Percentiles rank a stretch among this genome's conserved stretches.
Evolutionary conservation across 768 basidiomycete genomes (phyloP).

Genomic region (Hericium rajendrae): DNA sequence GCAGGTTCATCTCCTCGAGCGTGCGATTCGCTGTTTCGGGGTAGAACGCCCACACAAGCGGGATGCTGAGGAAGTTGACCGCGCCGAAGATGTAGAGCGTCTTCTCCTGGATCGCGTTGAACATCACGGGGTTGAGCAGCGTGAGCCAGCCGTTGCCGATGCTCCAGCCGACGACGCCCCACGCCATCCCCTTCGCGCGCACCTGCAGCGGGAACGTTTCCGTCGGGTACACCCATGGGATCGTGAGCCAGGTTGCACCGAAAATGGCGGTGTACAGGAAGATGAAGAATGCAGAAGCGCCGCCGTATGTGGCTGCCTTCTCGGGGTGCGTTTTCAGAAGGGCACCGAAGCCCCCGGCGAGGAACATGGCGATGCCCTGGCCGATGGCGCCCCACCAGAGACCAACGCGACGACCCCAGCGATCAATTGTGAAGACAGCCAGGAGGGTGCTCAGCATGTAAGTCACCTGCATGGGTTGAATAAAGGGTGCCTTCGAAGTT

Average conservation of each 20-base stretch:
- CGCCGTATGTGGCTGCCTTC: conserved; percentile 29
- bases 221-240: conserved; percentile 28
- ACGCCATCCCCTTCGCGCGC: conserved; percentile 37
- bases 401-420: conserved; percentile 33
- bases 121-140: conserved; percentile 36
- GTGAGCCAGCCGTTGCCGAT: conserved; percentile 35
- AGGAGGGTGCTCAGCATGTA: conserved; percentile 33
- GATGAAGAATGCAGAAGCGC: conserved; percentile 34
- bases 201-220: conserved; percentile 36
- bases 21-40: conserved; percentile 37
- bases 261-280: conserved; percentile 35
- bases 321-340: conserved; percentile 33
- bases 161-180: conserved; percentile 34
- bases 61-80: conserved; percentile 33
- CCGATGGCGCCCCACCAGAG: conserved; percentile 38
- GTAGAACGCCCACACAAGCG: conserved; percentile 36
- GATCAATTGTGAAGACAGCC: conserved; percentile 33
- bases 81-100: conserved; percentile 36
- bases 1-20: conserved; percentile 35
- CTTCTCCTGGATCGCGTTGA: conserved; percentile 31
- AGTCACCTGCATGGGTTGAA: conserved; percentile 23
- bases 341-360: conserved; percentile 32
- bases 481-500: not conserved
- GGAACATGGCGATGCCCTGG: conserved; percentile 29
- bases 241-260: conserved; percentile 38